These are phyloP conservation scores for Dissoconium aciculare DNA, from an alignment of 2,329 filamentous ascomycete species.

Conservation along the genomic window DNA sequence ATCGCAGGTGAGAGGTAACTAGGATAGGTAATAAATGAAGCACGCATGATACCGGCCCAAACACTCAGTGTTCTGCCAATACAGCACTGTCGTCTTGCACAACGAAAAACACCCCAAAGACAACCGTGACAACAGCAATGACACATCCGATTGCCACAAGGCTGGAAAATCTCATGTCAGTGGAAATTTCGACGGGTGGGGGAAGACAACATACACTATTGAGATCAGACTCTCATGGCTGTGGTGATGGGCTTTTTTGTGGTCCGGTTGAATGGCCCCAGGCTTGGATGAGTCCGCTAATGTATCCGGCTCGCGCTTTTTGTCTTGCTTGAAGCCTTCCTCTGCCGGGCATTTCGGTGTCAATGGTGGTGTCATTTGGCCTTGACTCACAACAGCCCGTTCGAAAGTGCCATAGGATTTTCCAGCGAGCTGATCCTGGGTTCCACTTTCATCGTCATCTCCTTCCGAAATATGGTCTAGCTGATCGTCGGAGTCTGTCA, in stretches of 20 bases:
- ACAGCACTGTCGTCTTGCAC: too few species aligned
- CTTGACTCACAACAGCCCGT: slow-evolving; percentile 9
- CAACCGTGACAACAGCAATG: slow-evolving; percentile 7
- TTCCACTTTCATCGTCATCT: slow-evolving; percentile 8
- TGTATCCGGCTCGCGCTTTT: background rate
- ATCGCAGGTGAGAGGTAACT: too few species aligned
- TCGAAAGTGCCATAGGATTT: slow-evolving; percentile 6
- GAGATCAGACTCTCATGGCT: background rate
- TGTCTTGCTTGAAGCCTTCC: slow-evolving; percentile 4
- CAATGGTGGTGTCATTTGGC: slow-evolving; percentile 22
- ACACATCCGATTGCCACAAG: slow-evolving; percentile 8
- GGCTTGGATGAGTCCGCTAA: background rate
- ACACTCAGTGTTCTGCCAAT: too few species aligned
- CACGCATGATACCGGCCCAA: too few species aligned
- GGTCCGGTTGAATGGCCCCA: too few species aligned
- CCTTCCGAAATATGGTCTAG: slow-evolving; percentile 5
- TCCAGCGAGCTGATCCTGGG: slow-evolving; percentile 4
- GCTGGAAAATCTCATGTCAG: slow-evolving; percentile 1
- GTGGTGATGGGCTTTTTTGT: background rate
- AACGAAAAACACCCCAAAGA: slow-evolving; percentile 8
- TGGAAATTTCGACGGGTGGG: background rate
- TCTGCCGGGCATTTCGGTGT: slow-evolving; percentile 21
- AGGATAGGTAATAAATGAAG: too few species aligned
- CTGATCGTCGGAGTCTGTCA: slow-evolving; percentile 5
- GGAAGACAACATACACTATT: background rate